Evolutionary conservation across 257 asterid genomes (phyloP).

Genomic region (Ligustrum vulgare): DNA sequence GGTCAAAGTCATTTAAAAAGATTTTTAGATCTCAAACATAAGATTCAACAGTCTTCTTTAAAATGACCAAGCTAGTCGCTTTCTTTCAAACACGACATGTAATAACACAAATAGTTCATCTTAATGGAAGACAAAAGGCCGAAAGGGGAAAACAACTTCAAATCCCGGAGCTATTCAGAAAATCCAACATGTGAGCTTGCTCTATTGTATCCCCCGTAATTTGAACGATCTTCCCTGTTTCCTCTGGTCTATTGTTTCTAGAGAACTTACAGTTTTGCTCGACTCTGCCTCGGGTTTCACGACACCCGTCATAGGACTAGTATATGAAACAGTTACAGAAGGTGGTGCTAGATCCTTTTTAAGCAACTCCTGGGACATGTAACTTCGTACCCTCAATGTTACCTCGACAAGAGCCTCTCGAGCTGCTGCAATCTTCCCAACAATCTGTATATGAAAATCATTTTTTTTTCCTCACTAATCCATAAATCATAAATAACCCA

Average conservation of each 20-base stretch:
- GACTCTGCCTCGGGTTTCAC: slow-evolving; percentile 27
- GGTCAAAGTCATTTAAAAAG: background rate
- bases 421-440: slow-evolving; percentile 53
- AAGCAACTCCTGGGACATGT: slow-evolving; percentile 29
- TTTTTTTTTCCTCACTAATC: background rate
- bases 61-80: too few relatives aligned
- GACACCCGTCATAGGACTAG: slow-evolving; percentile 30
- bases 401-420: slow-evolving; percentile 48
- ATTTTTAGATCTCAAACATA: background rate
- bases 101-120: background rate
- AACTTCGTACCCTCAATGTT: slow-evolving; percentile 40
- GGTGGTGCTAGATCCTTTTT: slow-evolving; percentile 29
- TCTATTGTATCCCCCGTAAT: slow-evolving; percentile 76
- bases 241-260: slow-evolving; percentile 51
- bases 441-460: slow-evolving; percentile 48
- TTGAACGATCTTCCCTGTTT: slow-evolving; percentile 68
- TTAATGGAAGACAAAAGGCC: background rate
- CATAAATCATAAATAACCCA: background rate
- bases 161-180: too few relatives aligned
- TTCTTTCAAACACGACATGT: too few relatives aligned
- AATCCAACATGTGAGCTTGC: slow-evolving; percentile 44
- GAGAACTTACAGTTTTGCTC: slow-evolving; percentile 19
- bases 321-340: slow-evolving; percentile 22
- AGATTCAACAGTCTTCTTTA: background rate
- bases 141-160: too few relatives aligned